Evolutionary conservation across 441 rosid genomes (phyloP), one percentile per base, ranked within the genome.

Genomic region (Arabidopsis lyrata): DNA sequence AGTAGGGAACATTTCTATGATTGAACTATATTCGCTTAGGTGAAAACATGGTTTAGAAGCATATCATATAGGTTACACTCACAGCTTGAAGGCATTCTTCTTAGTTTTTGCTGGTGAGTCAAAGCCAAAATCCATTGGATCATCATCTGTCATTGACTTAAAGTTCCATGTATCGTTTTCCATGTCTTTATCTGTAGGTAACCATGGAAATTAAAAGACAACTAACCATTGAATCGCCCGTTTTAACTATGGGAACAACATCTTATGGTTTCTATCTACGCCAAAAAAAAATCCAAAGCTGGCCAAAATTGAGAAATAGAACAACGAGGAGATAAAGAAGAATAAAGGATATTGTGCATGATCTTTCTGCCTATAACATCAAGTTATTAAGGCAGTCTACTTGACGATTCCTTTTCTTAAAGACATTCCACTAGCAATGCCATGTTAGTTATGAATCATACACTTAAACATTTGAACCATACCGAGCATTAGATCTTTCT

Each of bases 101-200:
- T 85, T 85, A 72, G 81, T 84, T 57, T 88, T 88, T 70, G 58
- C 86, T 47, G 89, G 74, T 73, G 81, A 62, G 38, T 79, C 90
- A 80, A 89, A 85, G 84, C 62, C 78, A 76, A 93, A 89, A 82
- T 96, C 92, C 87, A 90, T 75, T 22, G 81, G 64, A 47, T 91
- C 92, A 80, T 88, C 90, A 49, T 80, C 84, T 36, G 84, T 67
- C 56, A 73, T 76, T 8, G 97, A 77, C 85, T 84, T 86, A 50
- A 88, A 81, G 80, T 91, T 91, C 98, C 97, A 93, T 56, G 93
- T 87, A 39, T 90, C 95, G 50, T 84, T 87, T 75, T 96, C 97
- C 80, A 89, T 80, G 39, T 84, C 90, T 4, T 83, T 90, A 73
- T 87, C 99, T 91, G 89, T 80, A 68, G 41, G 39, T 14, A 16